A percentile compares a stretch with the other conserved stretches of the same genome.
phyloP scores from a whole-genome alignment of 78 protist species.

The slime mould (Dictyostelium discoideum) region DNA sequence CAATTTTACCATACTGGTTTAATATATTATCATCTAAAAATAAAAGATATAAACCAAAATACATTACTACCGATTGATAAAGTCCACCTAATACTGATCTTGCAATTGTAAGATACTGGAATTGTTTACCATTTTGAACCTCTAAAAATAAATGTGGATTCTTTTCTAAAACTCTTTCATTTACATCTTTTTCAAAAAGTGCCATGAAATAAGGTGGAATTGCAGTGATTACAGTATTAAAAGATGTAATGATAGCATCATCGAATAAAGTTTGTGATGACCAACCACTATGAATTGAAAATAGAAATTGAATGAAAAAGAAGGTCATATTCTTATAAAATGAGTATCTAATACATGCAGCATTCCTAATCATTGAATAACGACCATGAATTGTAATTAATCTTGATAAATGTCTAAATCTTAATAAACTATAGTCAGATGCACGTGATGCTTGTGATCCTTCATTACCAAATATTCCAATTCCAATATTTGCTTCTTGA shows the following conservation, averaged over 20 bases:
- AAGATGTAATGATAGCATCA: constrained; percentile 71
- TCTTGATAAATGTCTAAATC: constrained; percentile 78
- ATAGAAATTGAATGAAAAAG: constrained; percentile 80
- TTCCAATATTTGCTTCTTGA: constrained; percentile 80
- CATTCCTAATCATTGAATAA: constrained; percentile 75
- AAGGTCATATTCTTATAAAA: constrained; percentile 90
- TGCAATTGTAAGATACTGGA: constrained; percentile 4
- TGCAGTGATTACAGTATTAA: constrained; percentile 85
- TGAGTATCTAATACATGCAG: constrained; percentile 83
- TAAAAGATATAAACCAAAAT: background rate
- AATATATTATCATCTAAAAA: background rate
- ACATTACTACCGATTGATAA: constrained; percentile 54
- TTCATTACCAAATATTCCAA: constrained; percentile 95
- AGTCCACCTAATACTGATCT: constrained; percentile 30
- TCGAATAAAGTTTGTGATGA: constrained; percentile 87
- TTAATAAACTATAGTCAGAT: constrained; percentile 90
- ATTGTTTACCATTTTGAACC: constrained; percentile 19
- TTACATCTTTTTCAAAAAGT: constrained; percentile 51
- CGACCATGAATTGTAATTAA: constrained; percentile 93
- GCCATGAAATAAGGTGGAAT: constrained; percentile 82
- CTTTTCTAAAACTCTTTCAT: constrained; percentile 20
- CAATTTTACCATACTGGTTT: constrained; percentile 28
- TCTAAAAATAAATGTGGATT: constrained; percentile 55
- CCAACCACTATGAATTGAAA: constrained; percentile 53
- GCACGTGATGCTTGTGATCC: constrained; percentile 95